Evolutionary conservation across 2,329 filamentous ascomycete species (phyloP), one percentile per base, ranked within the genome.

Genomic region (Sporothrix luriei): DNA sequence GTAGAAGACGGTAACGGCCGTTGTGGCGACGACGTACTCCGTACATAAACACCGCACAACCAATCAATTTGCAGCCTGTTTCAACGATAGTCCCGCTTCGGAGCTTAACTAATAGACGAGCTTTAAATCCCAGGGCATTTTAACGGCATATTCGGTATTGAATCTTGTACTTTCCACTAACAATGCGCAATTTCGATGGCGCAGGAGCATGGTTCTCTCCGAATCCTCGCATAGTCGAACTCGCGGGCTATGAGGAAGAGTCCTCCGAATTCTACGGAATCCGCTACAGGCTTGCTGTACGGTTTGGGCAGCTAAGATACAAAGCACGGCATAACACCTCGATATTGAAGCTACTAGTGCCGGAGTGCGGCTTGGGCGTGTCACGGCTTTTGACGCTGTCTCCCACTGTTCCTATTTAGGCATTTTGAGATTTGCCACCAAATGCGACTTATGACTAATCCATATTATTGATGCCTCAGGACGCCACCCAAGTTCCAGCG

Each of bases 41-140:
- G 33, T 1, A 33, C 33, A 33, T 9, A 7, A 33, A 33, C 33
- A 33, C 9, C 33, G 33, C 9, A 33, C 33, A 33, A 33, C 65
- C 65, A 67, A 67, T 67, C 65, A 66, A 54, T 54, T 13, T 54
- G 64, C 33, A 40, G 33, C 64, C 49, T 29, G 64, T 48, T 21
- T 5, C 10, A 11, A 33, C 55, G 29, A 21, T 4, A 16, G 13
- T 6, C 40, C 64, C n/a, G 26, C 33, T 14, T 43, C 33, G 29
- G n/a, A 55, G 49, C 48, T 66, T 19, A 66, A 4, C 52, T 19
- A 66, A 4, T 19, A 52, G 29, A 52, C 48, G 21, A 66, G 62
- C 62, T 52, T 52, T 40, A 40, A 66, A 26, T 49, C 54, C 24
- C 49, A 65, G 19, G 4, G 38, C 21, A 46, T 11, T 43, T 14